These are phyloP conservation scores for Gonium pectorale DNA, from an alignment of 139 green algal species.

Conservation along the genomic window DNA sequence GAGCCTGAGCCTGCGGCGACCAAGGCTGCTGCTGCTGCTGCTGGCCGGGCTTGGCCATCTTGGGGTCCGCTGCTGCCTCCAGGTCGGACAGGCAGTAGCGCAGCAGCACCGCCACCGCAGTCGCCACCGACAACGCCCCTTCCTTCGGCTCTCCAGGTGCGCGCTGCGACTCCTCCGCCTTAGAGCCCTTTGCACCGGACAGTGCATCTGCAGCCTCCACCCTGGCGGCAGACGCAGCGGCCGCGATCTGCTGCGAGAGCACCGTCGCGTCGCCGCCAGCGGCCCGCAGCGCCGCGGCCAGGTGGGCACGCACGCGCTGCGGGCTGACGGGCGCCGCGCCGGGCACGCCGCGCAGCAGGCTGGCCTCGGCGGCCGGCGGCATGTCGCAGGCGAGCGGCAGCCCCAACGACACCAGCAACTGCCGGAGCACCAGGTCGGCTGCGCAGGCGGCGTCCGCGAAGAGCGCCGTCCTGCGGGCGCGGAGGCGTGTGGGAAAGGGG, in stretches of 20 bases:
- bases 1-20: not conserved
- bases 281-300: conserved; percentile 20
- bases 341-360: conserved; percentile 33
- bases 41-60: too few relatives aligned
- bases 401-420: conserved; percentile 50
- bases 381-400: conserved; percentile 52
- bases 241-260: not conserved
- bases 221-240: not conserved
- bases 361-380: conserved; percentile 9
- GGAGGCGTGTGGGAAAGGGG: not conserved
- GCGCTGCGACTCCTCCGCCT: too few relatives aligned
- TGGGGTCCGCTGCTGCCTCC: not conserved
- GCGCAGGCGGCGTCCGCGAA: conserved; percentile 49
- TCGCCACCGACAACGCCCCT: not conserved
- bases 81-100: conserved; percentile 76
- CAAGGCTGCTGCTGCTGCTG: not conserved
- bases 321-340: conserved; percentile 20
- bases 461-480: conserved; percentile 23
- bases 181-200: too few relatives aligned
- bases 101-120: conserved; percentile 57
- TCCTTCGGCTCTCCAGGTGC: not conserved
- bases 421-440: conserved; percentile 11
- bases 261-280: conserved; percentile 11
- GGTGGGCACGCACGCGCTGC: conserved; percentile 23
- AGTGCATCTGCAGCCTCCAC: not conserved